Base-by-base conservation (phyloP, 2,329 filamentous ascomycete species). In the Cadophora sp. region DNA sequence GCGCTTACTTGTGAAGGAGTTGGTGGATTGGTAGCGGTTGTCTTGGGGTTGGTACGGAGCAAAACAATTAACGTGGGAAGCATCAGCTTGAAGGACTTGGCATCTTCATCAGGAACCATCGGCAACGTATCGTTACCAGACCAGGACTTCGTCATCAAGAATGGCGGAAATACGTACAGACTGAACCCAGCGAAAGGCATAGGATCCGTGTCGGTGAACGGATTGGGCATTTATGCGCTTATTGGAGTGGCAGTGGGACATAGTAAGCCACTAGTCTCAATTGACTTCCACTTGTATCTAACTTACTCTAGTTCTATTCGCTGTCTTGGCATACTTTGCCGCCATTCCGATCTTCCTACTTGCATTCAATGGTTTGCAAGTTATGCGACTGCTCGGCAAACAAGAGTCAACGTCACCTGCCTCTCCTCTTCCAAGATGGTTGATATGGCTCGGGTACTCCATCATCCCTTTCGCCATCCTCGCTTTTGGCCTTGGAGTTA, bases 1-100 rank as follows among this genome's bases (percentile, higher is more conserved):
- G 64, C 73, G 0, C 70, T 80, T 14, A 75, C 70, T 0, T 79
- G 78, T 55, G 70, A 77, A 66, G 79, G 79, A 13, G 64, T 80
- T 5, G 78, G 76, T 6, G 79, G 78, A 1, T 9, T 79, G 7
- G 65, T 70, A 0, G 75, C 77, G 11, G 55, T 80, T 9, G 43
- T 63, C 4, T 24, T 72, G 0, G 77, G 78, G 1, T 65, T 80
- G 3, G 41, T 70, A 20, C 65, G 67, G 24, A 74, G 73, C 67
- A 72, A 73, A 51, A 71, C 72, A 11, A 64, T 76, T 1, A 43
- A 70, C 1, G 7, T 71, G 4, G 67, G 70, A 22, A 56, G n/a
- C 9, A 18, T 50, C 8, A 48, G 4, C 11, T 59, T 48, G 47
- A 62, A 64, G 22, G 55, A 59, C 24, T 7, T 55, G 9, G 47